Percentiles rank a stretch among this genome's conserved stretches.
Evolutionary conservation across 345 rosid species (phyloP).

Genomic region (Camelina sativa): DNA sequence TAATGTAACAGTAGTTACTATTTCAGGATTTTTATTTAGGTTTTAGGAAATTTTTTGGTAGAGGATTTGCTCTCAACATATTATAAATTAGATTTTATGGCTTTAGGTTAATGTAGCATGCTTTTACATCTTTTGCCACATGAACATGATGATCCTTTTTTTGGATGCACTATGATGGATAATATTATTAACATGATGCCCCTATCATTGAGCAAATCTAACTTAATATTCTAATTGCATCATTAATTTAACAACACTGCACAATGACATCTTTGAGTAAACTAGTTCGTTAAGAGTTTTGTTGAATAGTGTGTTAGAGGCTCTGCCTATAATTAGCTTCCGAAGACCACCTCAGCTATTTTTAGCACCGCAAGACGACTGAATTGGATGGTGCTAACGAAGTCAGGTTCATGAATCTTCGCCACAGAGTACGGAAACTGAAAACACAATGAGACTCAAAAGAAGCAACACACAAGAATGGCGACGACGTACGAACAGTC

Average conservation of each 20-base stretch:
- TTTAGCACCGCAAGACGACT: conserved; percentile 21
- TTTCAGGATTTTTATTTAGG: background rate
- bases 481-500: conserved; percentile 20
- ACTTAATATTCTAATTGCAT: too few species aligned
- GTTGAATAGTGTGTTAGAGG: background rate
- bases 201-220: background rate
- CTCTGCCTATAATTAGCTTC: conserved; percentile 13
- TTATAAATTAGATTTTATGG: background rate
- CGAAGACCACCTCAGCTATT: conserved; percentile 6
- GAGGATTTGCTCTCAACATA: conserved; percentile 3
- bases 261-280: background rate
- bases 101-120: background rate
- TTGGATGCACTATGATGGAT: background rate
- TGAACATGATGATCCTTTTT: background rate
- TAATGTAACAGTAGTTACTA: conserved; percentile 33
- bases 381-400: conserved; percentile 26
- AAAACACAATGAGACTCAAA: conserved; percentile 28
- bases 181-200: background rate
- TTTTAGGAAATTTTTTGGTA: conserved; percentile 27
- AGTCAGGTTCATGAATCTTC: conserved; percentile 18
- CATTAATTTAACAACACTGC: background rate
- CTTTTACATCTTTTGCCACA: background rate
- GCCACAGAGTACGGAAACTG: conserved; percentile 25
- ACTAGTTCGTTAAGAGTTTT: conserved; percentile 17
- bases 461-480: conserved; percentile 42